Base-by-base conservation (phyloP, 1,284 basidiomycete genomes). In the Sporisorium reilianum region DNA sequence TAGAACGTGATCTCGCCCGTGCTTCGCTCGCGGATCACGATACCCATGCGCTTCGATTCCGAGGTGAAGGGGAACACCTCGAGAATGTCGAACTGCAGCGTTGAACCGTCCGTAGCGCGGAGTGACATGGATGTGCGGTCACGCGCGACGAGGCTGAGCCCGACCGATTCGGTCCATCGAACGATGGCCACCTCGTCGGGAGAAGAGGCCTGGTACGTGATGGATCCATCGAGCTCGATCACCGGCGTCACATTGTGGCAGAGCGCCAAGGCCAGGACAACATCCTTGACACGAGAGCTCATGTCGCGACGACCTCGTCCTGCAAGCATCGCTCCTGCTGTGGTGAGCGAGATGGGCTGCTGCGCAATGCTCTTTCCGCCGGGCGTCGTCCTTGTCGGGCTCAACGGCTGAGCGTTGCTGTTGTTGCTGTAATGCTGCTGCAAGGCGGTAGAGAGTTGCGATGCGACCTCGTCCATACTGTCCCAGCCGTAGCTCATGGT, bases 121-220 rank as follows among this genome's bases (percentile, higher is more conserved):
- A 84, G 73, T 18, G 62, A 90, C 84, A 99, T 96, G 20, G 88
- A 89, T 0, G 91, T 93, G 38, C 97, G 92, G 82, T 97, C 94
- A 14, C 97, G 92, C 78, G 91, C 91, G 12, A 91, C 89, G 23
- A 99, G 89, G 0, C 92, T 92, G 5, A 99, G 87, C 0, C 96
- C 96, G 64, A 99, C 92, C 0, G 93, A 95, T 79, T 94, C 92
- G 1, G 96, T 98, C 94, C 94, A 99, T 75, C 91, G 90, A n/a
- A 99, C 96, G 75, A 99, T 98, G 52, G 97, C 97, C 32, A 98
- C 97, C 87, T 99, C 97, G 82, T 99, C 97, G 0, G 97, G 97
- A 0, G 95, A 98, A 0, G 95, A 96, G 0, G 97, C 97, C 88
- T 99, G 96, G 83, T 99, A 99, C 0, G 95, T 97, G 44, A 97